These are phyloP conservation scores for Rheum nobile DNA, from an alignment of 148 eudicot genomes.

Conservation along the genomic window DNA sequence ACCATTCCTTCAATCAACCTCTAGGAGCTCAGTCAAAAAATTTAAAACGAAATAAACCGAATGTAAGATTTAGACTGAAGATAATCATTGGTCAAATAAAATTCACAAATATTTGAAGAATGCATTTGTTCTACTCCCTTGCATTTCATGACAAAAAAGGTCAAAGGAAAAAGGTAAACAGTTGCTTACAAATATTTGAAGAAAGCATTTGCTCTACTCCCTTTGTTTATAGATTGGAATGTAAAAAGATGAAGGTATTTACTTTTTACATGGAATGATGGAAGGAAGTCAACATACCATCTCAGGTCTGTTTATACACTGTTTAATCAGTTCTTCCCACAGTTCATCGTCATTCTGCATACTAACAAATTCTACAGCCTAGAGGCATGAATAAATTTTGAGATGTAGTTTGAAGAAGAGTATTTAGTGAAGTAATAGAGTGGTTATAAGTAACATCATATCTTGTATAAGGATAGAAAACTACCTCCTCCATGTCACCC, in stretches of 20 bases:
- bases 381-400: slow-evolving; percentile 15
- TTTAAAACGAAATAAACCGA: background rate
- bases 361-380: slow-evolving; percentile 95
- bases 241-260: background rate
- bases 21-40: background rate
- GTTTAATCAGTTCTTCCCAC: slow-evolving; percentile 92
- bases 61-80: background rate
- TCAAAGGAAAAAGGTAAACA: background rate
- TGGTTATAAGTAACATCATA: background rate
- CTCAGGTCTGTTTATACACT: slow-evolving; percentile 77
- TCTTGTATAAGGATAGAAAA: background rate
- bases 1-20: background rate
- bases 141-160: background rate
- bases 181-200: background rate
- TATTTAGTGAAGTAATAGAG: background rate
- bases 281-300: slow-evolving; percentile 42
- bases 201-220: background rate
- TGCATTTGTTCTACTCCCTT: background rate
- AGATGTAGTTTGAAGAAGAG: background rate
- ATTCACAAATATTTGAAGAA: background rate
- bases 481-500: slow-evolving; percentile 92
- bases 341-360: slow-evolving; percentile 94
- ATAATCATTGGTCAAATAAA: background rate
- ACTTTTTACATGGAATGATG: no score
- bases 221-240: background rate